Percentiles rank a stretch among this genome's conserved stretches.
Evolutionary conservation across 139 green algal species (phyloP).

Genomic region (Coelastrella sp.): DNA sequence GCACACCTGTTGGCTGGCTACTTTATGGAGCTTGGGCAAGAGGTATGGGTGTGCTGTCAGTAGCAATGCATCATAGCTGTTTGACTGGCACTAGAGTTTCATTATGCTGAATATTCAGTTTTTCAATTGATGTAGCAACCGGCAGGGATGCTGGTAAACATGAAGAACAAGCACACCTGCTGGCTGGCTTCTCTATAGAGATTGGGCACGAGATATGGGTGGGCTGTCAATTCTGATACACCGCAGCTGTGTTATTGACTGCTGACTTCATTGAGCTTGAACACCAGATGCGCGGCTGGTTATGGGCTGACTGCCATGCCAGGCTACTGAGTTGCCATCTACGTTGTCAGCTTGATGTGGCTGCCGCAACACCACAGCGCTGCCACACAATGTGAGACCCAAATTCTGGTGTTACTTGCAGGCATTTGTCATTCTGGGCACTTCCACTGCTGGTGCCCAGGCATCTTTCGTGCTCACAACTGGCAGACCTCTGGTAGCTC

Average conservation of each 20-base stretch:
- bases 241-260: too few species aligned
- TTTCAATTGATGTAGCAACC: too few species aligned
- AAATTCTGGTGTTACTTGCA: constrained; percentile 35
- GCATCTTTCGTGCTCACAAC: constrained; percentile 72
- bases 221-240: background rate
- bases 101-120: too few species aligned
- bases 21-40: constrained; percentile 69
- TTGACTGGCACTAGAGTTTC: too few species aligned
- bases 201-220: constrained; percentile 62
- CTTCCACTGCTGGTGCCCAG: constrained; percentile 51
- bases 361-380: too few species aligned
- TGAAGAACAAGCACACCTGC: constrained; percentile 74
- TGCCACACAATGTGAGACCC: background rate
- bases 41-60: constrained; percentile 50
- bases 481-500: constrained; percentile 30
- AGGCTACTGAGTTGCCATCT: too few species aligned
- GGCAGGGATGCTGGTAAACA: constrained; percentile 50
- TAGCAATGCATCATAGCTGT: background rate
- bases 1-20: constrained; percentile 70
- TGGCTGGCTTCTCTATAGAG: constrained; percentile 74
- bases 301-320: too few species aligned
- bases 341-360: too few species aligned
- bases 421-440: constrained; percentile 69
- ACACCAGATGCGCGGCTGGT: constrained; percentile 49
- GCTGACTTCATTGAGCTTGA: constrained; percentile 50